Evolutionary conservation across 768 basidiomycete genomes (phyloP), one percentile per base, ranked within the genome.

Genomic region (Trametes gibbosa): DNA sequence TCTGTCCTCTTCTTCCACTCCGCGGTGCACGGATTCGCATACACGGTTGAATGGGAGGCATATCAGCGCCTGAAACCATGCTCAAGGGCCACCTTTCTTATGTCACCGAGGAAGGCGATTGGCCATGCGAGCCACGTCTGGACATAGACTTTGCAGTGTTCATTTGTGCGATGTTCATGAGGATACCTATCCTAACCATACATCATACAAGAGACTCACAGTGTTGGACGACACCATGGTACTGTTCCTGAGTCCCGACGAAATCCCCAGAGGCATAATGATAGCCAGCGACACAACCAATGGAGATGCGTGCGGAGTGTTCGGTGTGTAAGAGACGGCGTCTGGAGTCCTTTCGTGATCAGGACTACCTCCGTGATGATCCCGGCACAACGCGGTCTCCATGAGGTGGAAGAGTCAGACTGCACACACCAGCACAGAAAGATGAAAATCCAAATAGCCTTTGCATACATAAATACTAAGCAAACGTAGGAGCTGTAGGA

Each of bases 391-490:
- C 23, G 50, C 34, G 50, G 50, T 7, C 19, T 24, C 50, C 50
- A 39, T 24, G 50, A 50, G 50, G 50, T 50, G 4, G 46, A 14
- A 19, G 10, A 4, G 14, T 13, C 35, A 35, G 21, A 34, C 13
- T 35, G 50, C 32, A 5, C 29, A 42, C 13, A 24, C 8, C 9
- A 13, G 21, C 21, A 24, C 19, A 24, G 21, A 45, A 24, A 29
- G 40, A 37, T 14, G 35, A 40, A 42, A 47, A 35, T 46, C 43
- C 32, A 47, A 47, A 25, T 25, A 50, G 41, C 42, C 56, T 19
- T 24, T 51, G 53, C 53, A 58, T 58, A 58, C 53, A 58, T 58
- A 58, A 58, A 50, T 58, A 58, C 56, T 58, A 51, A 58, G 56
- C 50, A 58, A 51, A 35, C 43, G 50, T 17, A 21, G 23, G 21